Percentiles rank a stretch among this genome's conserved stretches.
These are phyloP conservation scores for Lachnellula cervina DNA, from an alignment of 2,329 filamentous ascomycete genomes.

Conservation along the genomic window DNA sequence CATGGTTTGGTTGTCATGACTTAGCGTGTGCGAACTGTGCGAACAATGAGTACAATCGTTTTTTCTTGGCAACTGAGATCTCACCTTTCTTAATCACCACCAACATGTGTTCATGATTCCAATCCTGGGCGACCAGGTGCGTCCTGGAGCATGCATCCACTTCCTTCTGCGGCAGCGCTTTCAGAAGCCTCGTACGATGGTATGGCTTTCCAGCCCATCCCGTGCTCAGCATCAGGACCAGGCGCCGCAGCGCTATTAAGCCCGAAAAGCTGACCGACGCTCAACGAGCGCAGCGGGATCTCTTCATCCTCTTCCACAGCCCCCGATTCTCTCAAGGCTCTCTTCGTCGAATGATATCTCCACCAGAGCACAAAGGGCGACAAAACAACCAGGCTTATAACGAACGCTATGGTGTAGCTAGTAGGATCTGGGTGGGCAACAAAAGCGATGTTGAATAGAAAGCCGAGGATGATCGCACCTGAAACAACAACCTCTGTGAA, in stretches of 20 bases:
- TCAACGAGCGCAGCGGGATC: not conserved
- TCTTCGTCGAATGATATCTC: conserved; percentile 1
- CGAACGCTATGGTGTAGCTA: conserved; percentile 21
- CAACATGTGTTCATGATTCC: too few species aligned
- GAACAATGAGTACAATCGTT: too few species aligned
- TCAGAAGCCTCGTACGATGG: not conserved
- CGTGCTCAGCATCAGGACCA: not conserved
- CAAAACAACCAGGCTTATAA: conserved; percentile 11
- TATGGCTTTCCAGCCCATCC: not conserved
- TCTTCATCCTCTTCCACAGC: not conserved
- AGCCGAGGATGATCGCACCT: conserved; percentile 20
- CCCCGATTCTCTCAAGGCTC: not conserved
- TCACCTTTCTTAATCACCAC: too few species aligned
- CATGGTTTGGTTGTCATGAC: too few species aligned
- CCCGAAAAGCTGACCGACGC: not conserved
- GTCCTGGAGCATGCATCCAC: not conserved
- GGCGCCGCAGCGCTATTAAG: not conserved
- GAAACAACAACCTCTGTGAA: conserved; percentile 23
- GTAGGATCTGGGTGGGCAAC: conserved; percentile 20
- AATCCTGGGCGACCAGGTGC: not conserved
- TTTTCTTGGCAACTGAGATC: too few species aligned
- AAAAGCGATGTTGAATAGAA: conserved; percentile 19
- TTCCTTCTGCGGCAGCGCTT: not conserved
- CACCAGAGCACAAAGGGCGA: conserved; percentile 15
- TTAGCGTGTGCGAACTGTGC: too few species aligned